Percentiles rank a stretch among this genome's conserved stretches.
Evolutionary conservation across 768 basidiomycete genomes (phyloP).

Genomic region (Kwoniella sp.): DNA sequence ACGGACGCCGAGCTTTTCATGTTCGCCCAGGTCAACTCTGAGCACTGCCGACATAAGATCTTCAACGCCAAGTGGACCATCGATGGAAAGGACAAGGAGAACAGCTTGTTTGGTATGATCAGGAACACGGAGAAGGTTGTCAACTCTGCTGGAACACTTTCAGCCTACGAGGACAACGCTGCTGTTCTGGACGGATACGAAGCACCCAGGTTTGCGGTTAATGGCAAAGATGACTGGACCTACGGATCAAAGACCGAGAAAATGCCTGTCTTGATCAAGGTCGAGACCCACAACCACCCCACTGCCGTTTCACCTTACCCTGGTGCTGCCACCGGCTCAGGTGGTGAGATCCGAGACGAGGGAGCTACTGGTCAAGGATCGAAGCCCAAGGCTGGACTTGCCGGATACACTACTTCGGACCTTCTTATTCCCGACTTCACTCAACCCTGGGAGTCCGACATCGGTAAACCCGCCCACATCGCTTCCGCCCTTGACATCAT

Average conservation of each 20-base stretch:
- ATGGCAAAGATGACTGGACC: conserved; percentile 43
- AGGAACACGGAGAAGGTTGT: conserved; percentile 82
- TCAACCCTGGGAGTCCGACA: conserved; percentile 95
- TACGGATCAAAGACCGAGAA: conserved; percentile 69
- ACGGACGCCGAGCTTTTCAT: conserved; percentile 99
- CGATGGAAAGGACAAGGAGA: conserved; percentile 66
- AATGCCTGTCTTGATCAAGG: conserved; percentile 90
- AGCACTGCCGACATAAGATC: conserved; percentile 98
- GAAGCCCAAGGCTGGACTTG: conserved; percentile 90
- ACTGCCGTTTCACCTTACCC: conserved; percentile 98
- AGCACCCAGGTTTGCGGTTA: conserved; percentile 72
- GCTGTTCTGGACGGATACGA: conserved; percentile 82
- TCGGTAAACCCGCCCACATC: conserved; percentile 86
- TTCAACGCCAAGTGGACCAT: conserved; percentile 98
- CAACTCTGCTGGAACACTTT: conserved; percentile 75
- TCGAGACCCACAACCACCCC: conserved; percentile 98
- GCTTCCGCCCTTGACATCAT: conserved; percentile 94
- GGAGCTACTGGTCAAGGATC: conserved; percentile 94
- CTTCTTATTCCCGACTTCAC: conserved; percentile 85
- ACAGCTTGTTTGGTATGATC: conserved; percentile 93
- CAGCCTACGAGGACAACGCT: conserved; percentile 97
- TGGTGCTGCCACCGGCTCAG: conserved; percentile 97
- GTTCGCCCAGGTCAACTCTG: conserved; percentile 99
- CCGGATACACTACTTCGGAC: conserved; percentile 91
- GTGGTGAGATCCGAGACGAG: conserved; percentile 97